Conservation (phyloP, 176 grass and related monocot genomes). For the Eragrostis nindensis region DNA sequence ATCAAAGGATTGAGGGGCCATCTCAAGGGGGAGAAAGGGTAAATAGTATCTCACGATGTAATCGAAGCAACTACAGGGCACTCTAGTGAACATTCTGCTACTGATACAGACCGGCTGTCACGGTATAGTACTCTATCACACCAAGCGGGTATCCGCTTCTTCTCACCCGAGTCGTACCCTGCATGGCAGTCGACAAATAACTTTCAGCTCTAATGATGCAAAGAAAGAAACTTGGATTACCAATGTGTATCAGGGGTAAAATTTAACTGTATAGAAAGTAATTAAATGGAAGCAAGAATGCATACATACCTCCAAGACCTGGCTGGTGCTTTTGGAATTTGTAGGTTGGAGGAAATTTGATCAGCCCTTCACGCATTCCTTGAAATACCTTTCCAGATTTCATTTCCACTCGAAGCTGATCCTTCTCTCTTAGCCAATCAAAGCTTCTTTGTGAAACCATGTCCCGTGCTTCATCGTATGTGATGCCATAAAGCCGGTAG, state of each 20-base stretch:
- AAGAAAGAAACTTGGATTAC: slow-evolving; percentile 2
- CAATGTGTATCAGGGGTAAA: background rate
- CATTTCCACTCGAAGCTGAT: slow-evolving; percentile 92
- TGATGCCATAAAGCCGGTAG: slow-evolving; percentile 88
- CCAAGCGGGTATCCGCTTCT: slow-evolving; percentile 97
- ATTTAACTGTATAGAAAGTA: slow-evolving; percentile 5
- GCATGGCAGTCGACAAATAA: slow-evolving; percentile 40
- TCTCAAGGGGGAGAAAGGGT: slow-evolving; percentile 22
- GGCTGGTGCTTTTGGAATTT: slow-evolving; percentile 89
- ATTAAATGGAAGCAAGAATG: slow-evolving; percentile 8
- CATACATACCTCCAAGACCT: slow-evolving; percentile 79
- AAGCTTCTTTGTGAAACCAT: slow-evolving; percentile 99
- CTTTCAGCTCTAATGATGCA: slow-evolving; percentile 25
- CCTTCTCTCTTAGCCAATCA: slow-evolving; percentile 98
- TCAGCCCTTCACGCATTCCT: slow-evolving; percentile 97
- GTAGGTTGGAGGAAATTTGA: slow-evolving; percentile 98
- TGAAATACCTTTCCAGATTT: slow-evolving; percentile 94
- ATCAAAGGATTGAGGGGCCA: slow-evolving; percentile 21
- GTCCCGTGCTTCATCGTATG: slow-evolving; percentile 96
- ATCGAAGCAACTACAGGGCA: slow-evolving; percentile 94
- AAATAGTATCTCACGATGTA: slow-evolving; percentile 64
- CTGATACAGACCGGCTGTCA: slow-evolving; percentile 82
- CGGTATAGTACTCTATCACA: slow-evolving; percentile 96
- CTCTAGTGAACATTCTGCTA: slow-evolving; percentile 83
- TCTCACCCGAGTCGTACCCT: slow-evolving; percentile 98